phyloP scores from a whole-genome alignment of 1,139 yeast species.

The Kodamaea sp. region DNA sequence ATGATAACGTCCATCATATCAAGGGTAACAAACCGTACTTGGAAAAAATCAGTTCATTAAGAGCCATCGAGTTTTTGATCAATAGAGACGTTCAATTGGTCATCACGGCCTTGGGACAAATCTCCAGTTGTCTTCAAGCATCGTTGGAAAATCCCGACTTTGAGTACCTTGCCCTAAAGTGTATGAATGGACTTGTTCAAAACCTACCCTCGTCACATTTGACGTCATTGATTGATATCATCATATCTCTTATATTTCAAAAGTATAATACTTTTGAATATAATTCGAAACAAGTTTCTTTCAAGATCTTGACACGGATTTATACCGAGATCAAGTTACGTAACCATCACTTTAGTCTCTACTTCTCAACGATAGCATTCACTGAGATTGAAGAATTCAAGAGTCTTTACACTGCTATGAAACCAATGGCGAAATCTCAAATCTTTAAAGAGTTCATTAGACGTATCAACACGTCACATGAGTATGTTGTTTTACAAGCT shows the following conservation, averaged over 20 bases:
- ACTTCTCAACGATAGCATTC: conserved; percentile 50
- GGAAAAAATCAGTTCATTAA: conserved; percentile 68
- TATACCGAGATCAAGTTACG: conserved; percentile 33
- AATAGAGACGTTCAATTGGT: conserved; percentile 58
- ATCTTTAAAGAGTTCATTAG: conserved; percentile 49
- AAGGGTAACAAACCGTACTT: conserved; percentile 68
- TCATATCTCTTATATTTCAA: conserved; percentile 52
- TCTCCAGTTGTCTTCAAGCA: conserved; percentile 82
- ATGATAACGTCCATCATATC: conserved; percentile 73
- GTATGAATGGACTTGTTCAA: conserved; percentile 61
- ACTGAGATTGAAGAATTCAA: conserved; percentile 15
- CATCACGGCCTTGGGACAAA: conserved; percentile 80
- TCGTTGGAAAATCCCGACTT: conserved; percentile 64
- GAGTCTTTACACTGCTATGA: conserved; percentile 5
- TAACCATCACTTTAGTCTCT: conserved; percentile 41
- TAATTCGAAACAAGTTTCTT: conserved; percentile 45
- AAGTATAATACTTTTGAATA: conserved; percentile 53
- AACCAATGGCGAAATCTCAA: conserved; percentile 22
- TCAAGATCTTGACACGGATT: conserved; percentile 41
- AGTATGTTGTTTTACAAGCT: conserved; percentile 75
- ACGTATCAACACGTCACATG: conserved; percentile 64
- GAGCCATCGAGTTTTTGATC: conserved; percentile 70
- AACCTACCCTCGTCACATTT: conserved; percentile 52
- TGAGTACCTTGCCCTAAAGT: conserved; percentile 58
- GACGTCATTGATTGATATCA: conserved; percentile 43